Evolutionary conservation across 1,284 basidiomycete species (phyloP).

Genomic region (Meira nashicola): DNA sequence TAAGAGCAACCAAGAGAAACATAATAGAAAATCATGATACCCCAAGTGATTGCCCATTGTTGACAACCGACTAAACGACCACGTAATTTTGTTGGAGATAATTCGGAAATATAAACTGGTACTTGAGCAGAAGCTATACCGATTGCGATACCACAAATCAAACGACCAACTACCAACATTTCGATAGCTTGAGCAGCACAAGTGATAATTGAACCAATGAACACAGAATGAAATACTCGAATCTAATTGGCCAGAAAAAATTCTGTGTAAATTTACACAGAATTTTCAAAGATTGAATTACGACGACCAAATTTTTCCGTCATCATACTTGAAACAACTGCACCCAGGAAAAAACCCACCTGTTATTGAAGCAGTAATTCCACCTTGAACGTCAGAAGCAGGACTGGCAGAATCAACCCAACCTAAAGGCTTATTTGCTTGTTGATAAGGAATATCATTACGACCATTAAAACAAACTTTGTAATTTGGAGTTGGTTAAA

Average conservation of each 20-base stretch:
- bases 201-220: slow-evolving; percentile 25
- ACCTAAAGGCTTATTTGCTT: slow-evolving; percentile 11
- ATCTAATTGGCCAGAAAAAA: too few relatives aligned
- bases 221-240: too few relatives aligned
- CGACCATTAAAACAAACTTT: slow-evolving; percentile 17
- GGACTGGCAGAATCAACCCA: slow-evolving; percentile 19
- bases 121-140: slow-evolving; percentile 30
- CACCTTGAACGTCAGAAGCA: slow-evolving; percentile 20
- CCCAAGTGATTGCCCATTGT: slow-evolving; percentile 51
- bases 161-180: slow-evolving; percentile 30
- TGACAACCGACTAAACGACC: slow-evolving; percentile 53
- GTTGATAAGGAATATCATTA: background rate
- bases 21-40: slow-evolving; percentile 44
- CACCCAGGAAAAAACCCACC: slow-evolving; percentile 29
- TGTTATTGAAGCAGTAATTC: slow-evolving; percentile 32
- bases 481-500: slow-evolving; percentile 23
- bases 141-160: slow-evolving; percentile 25
- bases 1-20: slow-evolving; percentile 19
- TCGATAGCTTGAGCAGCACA: slow-evolving; percentile 30
- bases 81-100: slow-evolving; percentile 21
- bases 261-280: too few relatives aligned
- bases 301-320: slow-evolving; percentile 28
- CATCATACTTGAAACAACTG: slow-evolving; percentile 25
- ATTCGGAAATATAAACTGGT: slow-evolving; percentile 27
- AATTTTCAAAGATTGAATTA: slow-evolving; percentile 22